Evolutionary conservation across 208 protist genomes (phyloP), one percentile per base, ranked within the genome.

Genomic region (Crithidia brevicula): DNA sequence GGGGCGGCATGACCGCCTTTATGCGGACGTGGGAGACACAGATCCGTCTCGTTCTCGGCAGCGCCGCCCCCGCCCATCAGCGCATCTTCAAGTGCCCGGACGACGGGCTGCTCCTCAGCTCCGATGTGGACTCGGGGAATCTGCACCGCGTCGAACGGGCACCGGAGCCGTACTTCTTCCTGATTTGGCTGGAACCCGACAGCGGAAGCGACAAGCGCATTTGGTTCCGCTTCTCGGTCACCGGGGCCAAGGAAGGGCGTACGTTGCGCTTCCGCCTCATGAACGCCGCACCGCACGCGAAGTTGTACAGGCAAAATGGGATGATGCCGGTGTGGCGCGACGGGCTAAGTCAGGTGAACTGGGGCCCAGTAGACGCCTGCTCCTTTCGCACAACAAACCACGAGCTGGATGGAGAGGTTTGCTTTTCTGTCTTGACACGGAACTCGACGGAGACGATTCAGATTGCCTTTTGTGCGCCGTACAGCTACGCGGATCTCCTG

Each of bases 221-320:
- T 25, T 96, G 91, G 87, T 96, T 94, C 68, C 88, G 87, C 52
- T 96, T 96, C 71, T 74, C 86, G 38, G 75, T 94, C 16, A 56
- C 66, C 3, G 91, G 84, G 23, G 76, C 74, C 7, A 54, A 63
- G 57, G 81, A 79, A 34, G 70, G 83, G 16, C 56, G 50, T 15
- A 67, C 75, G 40, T 47, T 96, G 36, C 83, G 69, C 23, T 80
- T 96, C 33, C 80, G 82, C 16, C 62, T 94, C 25, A 64, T 88
- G 60, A 96, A 96, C 67, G 78, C 86, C 49, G 80, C 89, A 38
- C 87, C 88, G 25, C 86, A 94, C 74, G 62, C 73, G 18, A 93
- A 92, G 75, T 65, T 96, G 50, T 96, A 94, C 66, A 65, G 72
- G 3, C 73, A 85, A 46, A 89, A 94, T 74, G 82, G 82, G 18